Conservation (phyloP, 1,284 basidiomycete species). For the Xanthoconium separans region DNA sequence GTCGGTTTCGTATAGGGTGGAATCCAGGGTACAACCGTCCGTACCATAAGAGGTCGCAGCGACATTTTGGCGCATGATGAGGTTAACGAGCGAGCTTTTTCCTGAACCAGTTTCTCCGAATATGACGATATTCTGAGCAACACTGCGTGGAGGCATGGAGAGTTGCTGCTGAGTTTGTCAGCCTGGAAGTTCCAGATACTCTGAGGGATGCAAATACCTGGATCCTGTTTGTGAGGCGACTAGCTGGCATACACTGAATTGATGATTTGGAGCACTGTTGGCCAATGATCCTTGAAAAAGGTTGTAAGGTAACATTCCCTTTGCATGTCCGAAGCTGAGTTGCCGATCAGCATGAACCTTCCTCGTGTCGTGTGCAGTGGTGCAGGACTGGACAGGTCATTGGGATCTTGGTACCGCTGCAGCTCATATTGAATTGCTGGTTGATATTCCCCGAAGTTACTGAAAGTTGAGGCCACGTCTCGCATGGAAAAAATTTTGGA, state of each 20-base stretch:
- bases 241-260: neutral
- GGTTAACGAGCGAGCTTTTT: slow-evolving; percentile 34
- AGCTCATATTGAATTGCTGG: neutral
- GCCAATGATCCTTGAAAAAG: slow-evolving; percentile 1
- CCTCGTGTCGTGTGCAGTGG: slow-evolving; percentile 20
- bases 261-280: neutral
- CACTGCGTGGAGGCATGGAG: slow-evolving; percentile 15
- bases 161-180: slow-evolving; percentile 9
- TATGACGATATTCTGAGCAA: slow-evolving; percentile 26
- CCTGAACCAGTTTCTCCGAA: slow-evolving; percentile 34
- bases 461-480: neutral
- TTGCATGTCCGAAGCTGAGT: neutral
- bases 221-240: neutral
- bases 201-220: slow-evolving; percentile 15
- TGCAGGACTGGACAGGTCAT: neutral
- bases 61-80: slow-evolving; percentile 26
- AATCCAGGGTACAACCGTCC: slow-evolving; percentile 30
- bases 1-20: slow-evolving; percentile 23
- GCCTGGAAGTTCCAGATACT: neutral
- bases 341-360: slow-evolving; percentile 18
- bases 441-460: neutral
- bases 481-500: too few species aligned
- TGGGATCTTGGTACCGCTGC: neutral
- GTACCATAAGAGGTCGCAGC: slow-evolving; percentile 29
- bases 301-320: neutral